Percentiles rank a stretch among this genome's conserved stretches.
Conservation (phyloP, 306 rosid species). For the Pyrus betulifolia region DNA sequence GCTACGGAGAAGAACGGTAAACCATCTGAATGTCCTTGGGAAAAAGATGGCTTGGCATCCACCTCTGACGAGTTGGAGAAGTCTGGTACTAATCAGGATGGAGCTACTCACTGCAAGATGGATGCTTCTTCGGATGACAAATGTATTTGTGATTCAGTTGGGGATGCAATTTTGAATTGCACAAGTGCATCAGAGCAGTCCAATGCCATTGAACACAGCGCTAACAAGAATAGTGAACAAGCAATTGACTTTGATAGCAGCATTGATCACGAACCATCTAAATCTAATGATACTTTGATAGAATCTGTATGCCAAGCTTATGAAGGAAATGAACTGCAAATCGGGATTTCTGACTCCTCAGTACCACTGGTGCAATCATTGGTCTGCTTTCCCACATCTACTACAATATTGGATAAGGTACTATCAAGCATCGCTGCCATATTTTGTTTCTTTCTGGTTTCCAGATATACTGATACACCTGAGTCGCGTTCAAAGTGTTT, state of each 20-base stretch:
- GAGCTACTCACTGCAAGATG: constrained; percentile 19
- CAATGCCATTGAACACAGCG: constrained; percentile 22
- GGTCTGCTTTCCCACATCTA: constrained; percentile 29
- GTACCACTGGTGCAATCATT: constrained; percentile 31
- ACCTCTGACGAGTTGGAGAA: constrained; percentile 24
- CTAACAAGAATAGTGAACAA: constrained; percentile 17
- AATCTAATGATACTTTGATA: constrained; percentile 21
- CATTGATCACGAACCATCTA: constrained; percentile 9
- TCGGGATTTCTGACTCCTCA: constrained; percentile 24
- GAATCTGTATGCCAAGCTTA: constrained; percentile 23
- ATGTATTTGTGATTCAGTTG: constrained; percentile 17
- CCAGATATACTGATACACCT: constrained; percentile 13
- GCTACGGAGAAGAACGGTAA: constrained; percentile 20
- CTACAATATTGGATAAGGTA: constrained; percentile 43
- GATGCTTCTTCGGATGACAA: constrained; percentile 17
- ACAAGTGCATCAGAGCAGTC: constrained; percentile 17
- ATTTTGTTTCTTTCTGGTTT: constrained; percentile 18
- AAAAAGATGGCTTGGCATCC: constrained; percentile 22
- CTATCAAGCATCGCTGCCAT: constrained; percentile 10
- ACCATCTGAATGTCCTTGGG: constrained; percentile 13
- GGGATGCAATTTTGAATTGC: constrained; percentile 14
- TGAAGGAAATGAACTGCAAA: constrained; percentile 24
- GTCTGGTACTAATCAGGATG: constrained; percentile 32
- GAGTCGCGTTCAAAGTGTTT: background rate
- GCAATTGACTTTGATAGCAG: constrained; percentile 19